phyloP scores from a whole-genome alignment of 2,329 filamentous ascomycete genomes.

The Alternaria ethzedia region DNA sequence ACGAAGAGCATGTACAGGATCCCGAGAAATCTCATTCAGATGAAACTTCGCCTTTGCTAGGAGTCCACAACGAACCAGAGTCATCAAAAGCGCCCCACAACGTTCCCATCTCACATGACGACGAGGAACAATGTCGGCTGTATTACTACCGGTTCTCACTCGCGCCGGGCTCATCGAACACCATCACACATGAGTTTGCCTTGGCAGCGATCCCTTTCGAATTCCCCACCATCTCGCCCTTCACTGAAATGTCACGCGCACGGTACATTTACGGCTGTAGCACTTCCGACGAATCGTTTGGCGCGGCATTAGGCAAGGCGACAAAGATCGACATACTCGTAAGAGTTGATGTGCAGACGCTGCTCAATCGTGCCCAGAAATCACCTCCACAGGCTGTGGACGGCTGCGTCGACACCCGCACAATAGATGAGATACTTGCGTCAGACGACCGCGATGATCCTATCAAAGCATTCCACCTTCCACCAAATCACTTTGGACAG shows the following conservation, averaged over 20 bases:
- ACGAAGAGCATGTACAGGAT: conserved; percentile 33
- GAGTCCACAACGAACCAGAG: conserved; percentile 2
- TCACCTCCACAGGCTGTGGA: conserved; percentile 58
- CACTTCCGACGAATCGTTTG: conserved; percentile 63
- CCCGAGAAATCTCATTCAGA: conserved; percentile 33
- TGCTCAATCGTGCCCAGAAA: conserved; percentile 61
- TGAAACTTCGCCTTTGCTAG: conserved; percentile 33
- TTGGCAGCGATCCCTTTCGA: conserved; percentile 71
- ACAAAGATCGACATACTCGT: conserved; percentile 71
- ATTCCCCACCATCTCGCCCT: conserved; percentile 66
- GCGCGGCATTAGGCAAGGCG: conserved; percentile 66
- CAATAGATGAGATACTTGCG: conserved; percentile 59
- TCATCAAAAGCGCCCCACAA: conserved; percentile 15
- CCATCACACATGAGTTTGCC: conserved; percentile 68
- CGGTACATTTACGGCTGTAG: conserved; percentile 73
- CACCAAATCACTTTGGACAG: conserved; percentile 67
- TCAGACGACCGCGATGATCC: conserved; percentile 56
- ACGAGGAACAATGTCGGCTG: conserved; percentile 71
- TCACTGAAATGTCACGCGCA: conserved; percentile 62
- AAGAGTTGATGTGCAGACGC: conserved; percentile 63
- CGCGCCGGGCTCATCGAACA: conserved; percentile 32
- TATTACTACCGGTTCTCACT: conserved; percentile 72
- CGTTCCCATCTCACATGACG: conserved; percentile 44
- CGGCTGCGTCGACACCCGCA: conserved; percentile 67
- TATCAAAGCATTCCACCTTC: conserved; percentile 68